Evolutionary conservation across 2,329 filamentous ascomycete genomes (phyloP).

Genomic region (Coniochaeta hoffmannii): DNA sequence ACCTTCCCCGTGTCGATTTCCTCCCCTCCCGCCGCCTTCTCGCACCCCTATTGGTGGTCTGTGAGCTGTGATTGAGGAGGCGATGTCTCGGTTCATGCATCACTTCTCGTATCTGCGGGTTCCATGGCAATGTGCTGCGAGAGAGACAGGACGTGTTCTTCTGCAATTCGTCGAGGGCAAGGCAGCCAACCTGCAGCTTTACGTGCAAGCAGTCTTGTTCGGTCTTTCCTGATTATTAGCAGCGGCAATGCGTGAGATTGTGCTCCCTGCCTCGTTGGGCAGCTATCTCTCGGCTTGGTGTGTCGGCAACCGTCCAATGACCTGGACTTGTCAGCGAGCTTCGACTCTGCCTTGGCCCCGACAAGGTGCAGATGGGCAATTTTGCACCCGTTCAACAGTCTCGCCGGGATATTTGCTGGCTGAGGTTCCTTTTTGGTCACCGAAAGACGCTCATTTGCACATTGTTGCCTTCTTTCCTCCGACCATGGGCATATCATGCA

Average conservation of each 20-base stretch:
- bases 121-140: background rate
- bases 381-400: background rate
- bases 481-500: background rate
- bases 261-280: background rate
- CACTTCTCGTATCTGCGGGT: background rate
- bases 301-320: no score
- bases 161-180: background rate
- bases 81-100: background rate
- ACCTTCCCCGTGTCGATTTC: background rate
- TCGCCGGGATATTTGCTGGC: background rate
- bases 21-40: background rate
- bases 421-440: background rate
- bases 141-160: background rate
- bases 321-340: background rate
- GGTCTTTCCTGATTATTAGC: background rate
- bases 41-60: background rate
- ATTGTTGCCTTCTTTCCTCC: background rate
- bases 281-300: background rate
- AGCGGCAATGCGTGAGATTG: background rate
- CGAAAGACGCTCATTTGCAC: background rate
- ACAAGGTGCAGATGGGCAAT: background rate
- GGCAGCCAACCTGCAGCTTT: background rate
- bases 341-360: background rate
- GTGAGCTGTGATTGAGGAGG: background rate
- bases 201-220: background rate